Evolutionary conservation across 192 early-diverging fungal genomes (phyloP), one percentile per base, ranked within the genome.

Genomic region (Mortierella alpina): DNA sequence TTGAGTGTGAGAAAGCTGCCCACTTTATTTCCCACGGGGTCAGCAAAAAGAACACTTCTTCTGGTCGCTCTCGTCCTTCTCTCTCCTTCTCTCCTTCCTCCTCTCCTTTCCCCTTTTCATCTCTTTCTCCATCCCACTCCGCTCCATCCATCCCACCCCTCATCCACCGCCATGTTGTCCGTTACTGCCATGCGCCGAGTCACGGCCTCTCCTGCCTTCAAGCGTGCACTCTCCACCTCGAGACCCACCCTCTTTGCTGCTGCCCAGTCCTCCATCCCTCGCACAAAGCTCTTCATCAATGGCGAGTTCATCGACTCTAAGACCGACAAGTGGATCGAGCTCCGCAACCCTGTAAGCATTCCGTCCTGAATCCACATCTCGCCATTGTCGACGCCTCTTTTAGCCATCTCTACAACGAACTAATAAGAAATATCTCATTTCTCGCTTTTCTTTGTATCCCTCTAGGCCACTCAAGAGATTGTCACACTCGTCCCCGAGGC

Each of bases 281-380:
- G 69, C 59, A 79, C 75, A 59, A 82, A 83, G 70, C 87, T 95
- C 31, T 96, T 90, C 69, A 93, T 97, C 81, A 93, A 97, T 72
- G 96, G 96, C 57, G 91, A 99, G 88, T 95, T 97, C 83, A 83
- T 95, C 59, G 93, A 96, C 59, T 97, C 96, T 17, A 89, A 91
- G 66, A 89, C 95, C 49, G 83, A 90, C 75, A 89, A 94, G 73
- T 96, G 95, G 95, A 92, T 96, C 68, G 92, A 94, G 56, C 86
- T 99, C 57, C 87, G 88, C 72, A 96, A 99, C 84, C 97, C 97
- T 55, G 93, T 94, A 88, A 79, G 89, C 83, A 46, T 1, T 41
- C 53, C 7, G 14, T 15, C 55, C 17, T 53, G 46, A 44, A 15
- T 51, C 47, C 10, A 41, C 23, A 22, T 11, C 23, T 13, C 11